phyloP scores from a whole-genome alignment of 192 early-diverging fungal species.

The Backusella circina region DNA sequence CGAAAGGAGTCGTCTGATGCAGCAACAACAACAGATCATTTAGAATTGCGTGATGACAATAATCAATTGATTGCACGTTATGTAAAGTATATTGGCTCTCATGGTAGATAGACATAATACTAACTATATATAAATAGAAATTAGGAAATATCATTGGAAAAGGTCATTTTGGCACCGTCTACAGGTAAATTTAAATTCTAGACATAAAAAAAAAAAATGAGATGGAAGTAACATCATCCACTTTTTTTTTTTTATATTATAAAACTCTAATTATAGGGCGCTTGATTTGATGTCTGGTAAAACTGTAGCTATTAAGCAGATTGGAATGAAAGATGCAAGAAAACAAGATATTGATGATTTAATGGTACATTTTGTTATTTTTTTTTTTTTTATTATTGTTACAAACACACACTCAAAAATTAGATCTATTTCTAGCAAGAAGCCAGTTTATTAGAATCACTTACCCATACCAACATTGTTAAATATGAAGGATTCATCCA shows the following conservation, averaged over 20 bases:
- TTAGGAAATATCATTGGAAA: slow-evolving; percentile 84
- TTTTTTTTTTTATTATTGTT: too few species aligned
- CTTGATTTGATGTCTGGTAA: slow-evolving; percentile 74
- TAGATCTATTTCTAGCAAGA: slow-evolving; percentile 49
- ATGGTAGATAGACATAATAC: not conserved
- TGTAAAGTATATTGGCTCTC: slow-evolving; percentile 36
- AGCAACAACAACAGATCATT: not conserved
- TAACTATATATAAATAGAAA: slow-evolving; percentile 43
- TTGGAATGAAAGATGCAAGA: slow-evolving; percentile 59
- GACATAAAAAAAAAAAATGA: not conserved
- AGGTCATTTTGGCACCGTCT: slow-evolving; percentile 88
- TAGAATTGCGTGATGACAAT: slow-evolving; percentile 32
- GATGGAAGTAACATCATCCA: too few species aligned
- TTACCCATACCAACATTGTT: slow-evolving; percentile 81
- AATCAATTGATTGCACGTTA: slow-evolving; percentile 38
- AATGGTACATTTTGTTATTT: slow-evolving; percentile 43
- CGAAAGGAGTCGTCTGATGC: not conserved
- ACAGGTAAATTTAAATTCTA: slow-evolving; percentile 42
- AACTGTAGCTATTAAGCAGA: slow-evolving; percentile 87
- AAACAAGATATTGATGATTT: slow-evolving; percentile 65
- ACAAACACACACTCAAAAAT: not conserved
- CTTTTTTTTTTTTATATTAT: slow-evolving; percentile 15
- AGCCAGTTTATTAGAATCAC: slow-evolving; percentile 79
- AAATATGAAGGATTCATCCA: slow-evolving; percentile 82
- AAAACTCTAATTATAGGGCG: slow-evolving; percentile 43